Evolutionary conservation across 306 rosid genomes (phyloP).

Genomic region (Fragaria nilgerrensis): DNA sequence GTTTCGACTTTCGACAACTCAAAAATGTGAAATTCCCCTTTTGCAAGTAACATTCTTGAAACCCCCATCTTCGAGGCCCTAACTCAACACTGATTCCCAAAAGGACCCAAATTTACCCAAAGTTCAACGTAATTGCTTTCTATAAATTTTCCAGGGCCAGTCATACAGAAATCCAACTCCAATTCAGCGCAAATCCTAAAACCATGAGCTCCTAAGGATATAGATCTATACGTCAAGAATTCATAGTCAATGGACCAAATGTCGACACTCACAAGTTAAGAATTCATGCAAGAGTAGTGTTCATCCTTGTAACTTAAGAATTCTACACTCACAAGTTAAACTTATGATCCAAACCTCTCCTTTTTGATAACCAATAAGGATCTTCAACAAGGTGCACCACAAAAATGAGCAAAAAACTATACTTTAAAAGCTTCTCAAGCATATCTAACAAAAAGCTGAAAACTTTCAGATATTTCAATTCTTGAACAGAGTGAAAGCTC

Average conservation of each 20-base stretch:
- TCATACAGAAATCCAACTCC: not conserved
- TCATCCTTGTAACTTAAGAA: not conserved
- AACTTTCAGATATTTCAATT: not conserved
- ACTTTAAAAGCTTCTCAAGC: not conserved
- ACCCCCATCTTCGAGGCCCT: not conserved
- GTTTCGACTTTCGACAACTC: not conserved
- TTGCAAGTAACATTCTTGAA: not conserved
- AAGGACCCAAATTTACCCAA: not conserved
- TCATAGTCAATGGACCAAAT: not conserved
- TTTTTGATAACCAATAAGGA: not conserved
- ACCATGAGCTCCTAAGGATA: not conserved
- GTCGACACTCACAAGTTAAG: not conserved
- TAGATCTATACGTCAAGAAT: not conserved
- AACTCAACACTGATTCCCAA: not conserved
- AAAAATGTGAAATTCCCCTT: not conserved
- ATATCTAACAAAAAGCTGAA: slow-evolving; percentile 6
- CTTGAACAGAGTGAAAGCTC: not conserved
- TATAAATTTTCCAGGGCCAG: slow-evolving; percentile 1
- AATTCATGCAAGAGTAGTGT: not conserved
- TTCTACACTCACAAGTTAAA: not conserved
- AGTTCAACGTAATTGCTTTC: not conserved
- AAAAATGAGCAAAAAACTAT: not conserved
- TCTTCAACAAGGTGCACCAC: not conserved
- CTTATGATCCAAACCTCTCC: not conserved
- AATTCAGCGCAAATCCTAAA: not conserved